Evolutionary conservation across 768 basidiomycete genomes (phyloP).

Genomic region (Galerina marginata): DNA sequence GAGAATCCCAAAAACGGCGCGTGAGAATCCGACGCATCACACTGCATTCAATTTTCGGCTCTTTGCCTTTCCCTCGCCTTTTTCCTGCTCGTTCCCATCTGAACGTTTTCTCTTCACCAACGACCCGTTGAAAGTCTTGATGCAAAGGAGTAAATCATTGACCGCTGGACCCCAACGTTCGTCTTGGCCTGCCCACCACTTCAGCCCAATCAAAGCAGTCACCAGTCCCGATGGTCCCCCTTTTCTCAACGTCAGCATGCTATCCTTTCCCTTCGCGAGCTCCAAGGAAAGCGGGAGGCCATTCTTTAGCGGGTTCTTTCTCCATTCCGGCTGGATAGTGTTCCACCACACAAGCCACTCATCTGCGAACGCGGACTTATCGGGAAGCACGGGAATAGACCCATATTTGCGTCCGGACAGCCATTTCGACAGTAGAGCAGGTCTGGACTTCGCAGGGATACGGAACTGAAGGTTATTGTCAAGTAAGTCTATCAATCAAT

Average conservation of each 20-base stretch:
- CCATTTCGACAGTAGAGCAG: neutral
- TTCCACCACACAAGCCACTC: constrained; percentile 7
- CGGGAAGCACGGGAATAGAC: neutral
- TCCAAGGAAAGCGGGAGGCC: neutral
- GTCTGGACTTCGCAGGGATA: neutral
- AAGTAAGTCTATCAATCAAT: neutral
- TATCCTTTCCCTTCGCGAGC: neutral
- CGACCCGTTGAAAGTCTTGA: no score
- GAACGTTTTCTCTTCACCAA: no score
- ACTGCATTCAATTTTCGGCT: no score
- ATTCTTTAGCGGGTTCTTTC: neutral
- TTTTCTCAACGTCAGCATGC: neutral
- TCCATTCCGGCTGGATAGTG: neutral
- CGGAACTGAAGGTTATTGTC: neutral
- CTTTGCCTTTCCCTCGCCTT: no score
- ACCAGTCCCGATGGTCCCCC: no score
- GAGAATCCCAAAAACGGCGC: no score
- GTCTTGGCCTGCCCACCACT: no score
- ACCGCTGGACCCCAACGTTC: no score
- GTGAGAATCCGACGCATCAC: no score
- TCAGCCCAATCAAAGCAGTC: no score
- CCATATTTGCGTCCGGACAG: neutral
- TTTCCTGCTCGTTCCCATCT: no score
- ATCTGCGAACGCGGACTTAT: neutral
- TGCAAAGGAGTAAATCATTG: no score